Conservation (phyloP, 2,329 filamentous ascomycete genomes). For the Spiromastix sp. region DNA sequence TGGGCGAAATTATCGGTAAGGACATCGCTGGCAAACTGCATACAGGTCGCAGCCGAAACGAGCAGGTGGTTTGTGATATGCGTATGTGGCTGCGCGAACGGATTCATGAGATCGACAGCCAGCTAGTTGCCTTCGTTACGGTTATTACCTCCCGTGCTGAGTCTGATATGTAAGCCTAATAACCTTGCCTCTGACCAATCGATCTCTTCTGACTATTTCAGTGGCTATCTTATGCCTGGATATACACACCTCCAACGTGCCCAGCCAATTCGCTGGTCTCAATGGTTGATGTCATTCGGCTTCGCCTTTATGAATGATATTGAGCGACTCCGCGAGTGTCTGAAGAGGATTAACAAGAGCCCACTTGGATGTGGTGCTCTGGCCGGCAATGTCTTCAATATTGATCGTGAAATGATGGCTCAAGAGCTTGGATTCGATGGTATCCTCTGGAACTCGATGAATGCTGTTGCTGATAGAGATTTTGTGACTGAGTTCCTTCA, state of each 20-base stretch:
- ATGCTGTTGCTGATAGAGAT: constrained; percentile 64
- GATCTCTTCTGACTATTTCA: too few species aligned
- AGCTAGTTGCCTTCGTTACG: constrained; percentile 58
- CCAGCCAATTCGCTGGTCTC: constrained; percentile 66
- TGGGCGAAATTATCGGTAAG: constrained; percentile 79
- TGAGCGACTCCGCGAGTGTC: constrained; percentile 63
- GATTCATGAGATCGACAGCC: constrained; percentile 57
- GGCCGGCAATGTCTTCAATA: constrained; percentile 71
- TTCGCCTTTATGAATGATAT: constrained; percentile 64
- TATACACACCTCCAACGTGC: constrained; percentile 68
- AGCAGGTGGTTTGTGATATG: constrained; percentile 86
- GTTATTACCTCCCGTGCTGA: constrained; percentile 61
- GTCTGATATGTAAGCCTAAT: too few species aligned
- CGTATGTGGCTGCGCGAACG: constrained; percentile 75
- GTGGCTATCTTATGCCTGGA: constrained; percentile 69
- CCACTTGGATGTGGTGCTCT: constrained; percentile 68
- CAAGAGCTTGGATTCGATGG: constrained; percentile 71
- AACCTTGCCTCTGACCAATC: too few species aligned
- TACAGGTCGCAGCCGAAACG: constrained; percentile 77
- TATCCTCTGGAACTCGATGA: constrained; percentile 67
- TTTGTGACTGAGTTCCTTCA: constrained; percentile 75
- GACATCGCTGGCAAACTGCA: constrained; percentile 81
- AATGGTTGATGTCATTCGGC: constrained; percentile 70
- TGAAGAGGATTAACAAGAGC: constrained; percentile 59
- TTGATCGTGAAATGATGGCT: constrained; percentile 70